These are phyloP conservation scores for Ustilago shanxiensis DNA, from an alignment of 1,284 basidiomycete genomes.

Conservation along the genomic window DNA sequence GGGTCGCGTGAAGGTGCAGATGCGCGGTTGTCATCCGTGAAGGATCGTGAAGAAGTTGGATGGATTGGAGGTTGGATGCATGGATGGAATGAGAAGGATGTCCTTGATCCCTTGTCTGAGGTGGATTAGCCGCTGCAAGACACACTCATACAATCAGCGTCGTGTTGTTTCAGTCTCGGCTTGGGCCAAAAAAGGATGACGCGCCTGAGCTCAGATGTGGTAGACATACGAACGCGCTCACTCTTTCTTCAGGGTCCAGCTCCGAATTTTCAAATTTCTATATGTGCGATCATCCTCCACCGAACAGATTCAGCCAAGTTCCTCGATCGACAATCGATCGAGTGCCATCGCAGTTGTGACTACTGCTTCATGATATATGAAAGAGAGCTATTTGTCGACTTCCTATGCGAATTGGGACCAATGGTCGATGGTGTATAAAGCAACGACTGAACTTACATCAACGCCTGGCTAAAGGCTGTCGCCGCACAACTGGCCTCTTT, in stretches of 20 bases:
- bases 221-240: neutral
- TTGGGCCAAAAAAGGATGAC: neutral
- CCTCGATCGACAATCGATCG: neutral
- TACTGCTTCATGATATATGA: neutral
- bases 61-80: neutral
- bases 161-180: conserved; percentile 8
- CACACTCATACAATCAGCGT: neutral
- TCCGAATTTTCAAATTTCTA: no score
- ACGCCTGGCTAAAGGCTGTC: conserved; percentile 42
- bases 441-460: no score
- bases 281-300: no score
- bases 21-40: neutral
- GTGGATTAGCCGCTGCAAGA: neutral
- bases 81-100: conserved; percentile 9
- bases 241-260: neutral
- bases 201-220: conserved; percentile 6
- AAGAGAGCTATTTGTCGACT: neutral
- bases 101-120: no score
- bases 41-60: neutral
- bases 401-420: neutral
- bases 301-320: neutral
- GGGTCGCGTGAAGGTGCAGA: no score
- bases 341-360: neutral
- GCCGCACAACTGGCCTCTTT: conserved; percentile 42
- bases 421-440: neutral